A percentile compares a stretch with the other conserved stretches of the same genome.
Conservation (phyloP, 176 grass and related monocot species). For the Aegilops sharonensis region DNA sequence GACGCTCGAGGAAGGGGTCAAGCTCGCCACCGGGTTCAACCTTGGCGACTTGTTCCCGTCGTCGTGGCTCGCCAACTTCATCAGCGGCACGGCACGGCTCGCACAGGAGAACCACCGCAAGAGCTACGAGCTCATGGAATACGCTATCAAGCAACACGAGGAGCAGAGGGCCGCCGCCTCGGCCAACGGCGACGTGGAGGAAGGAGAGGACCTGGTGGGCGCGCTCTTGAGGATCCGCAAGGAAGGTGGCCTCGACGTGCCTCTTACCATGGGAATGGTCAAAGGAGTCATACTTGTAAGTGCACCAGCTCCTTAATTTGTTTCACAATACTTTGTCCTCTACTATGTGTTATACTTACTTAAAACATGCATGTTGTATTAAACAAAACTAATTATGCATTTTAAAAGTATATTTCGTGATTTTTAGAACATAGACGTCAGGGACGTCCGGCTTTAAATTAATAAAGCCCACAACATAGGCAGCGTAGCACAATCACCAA, state of each 20-base stretch:
- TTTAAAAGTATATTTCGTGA: no score
- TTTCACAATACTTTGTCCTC: neutral
- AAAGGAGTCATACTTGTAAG: conserved; percentile 34
- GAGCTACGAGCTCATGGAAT: conserved; percentile 24
- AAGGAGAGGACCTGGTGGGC: conserved; percentile 21
- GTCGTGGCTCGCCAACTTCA: neutral
- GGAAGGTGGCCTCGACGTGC: conserved; percentile 25
- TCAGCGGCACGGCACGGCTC: neutral
- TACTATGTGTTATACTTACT: neutral
- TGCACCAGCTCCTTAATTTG: neutral
- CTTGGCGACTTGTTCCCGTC: conserved; percentile 42
- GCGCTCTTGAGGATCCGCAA: conserved; percentile 31
- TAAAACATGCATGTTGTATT: neutral
- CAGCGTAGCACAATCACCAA: no score
- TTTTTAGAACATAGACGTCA: no score
- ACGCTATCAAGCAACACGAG: conserved; percentile 35
- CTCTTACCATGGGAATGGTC: conserved; percentile 38
- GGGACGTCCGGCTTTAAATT: no score
- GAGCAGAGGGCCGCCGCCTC: neutral
- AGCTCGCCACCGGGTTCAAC: conserved; percentile 22
- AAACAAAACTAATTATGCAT: neutral
- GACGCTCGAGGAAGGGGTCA: neutral
- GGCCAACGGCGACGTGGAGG: neutral
- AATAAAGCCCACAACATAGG: no score
- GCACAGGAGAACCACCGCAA: conserved; percentile 10